Conservation (phyloP, 2,329 filamentous ascomycete species). For the Alternaria consortialis region DNA sequence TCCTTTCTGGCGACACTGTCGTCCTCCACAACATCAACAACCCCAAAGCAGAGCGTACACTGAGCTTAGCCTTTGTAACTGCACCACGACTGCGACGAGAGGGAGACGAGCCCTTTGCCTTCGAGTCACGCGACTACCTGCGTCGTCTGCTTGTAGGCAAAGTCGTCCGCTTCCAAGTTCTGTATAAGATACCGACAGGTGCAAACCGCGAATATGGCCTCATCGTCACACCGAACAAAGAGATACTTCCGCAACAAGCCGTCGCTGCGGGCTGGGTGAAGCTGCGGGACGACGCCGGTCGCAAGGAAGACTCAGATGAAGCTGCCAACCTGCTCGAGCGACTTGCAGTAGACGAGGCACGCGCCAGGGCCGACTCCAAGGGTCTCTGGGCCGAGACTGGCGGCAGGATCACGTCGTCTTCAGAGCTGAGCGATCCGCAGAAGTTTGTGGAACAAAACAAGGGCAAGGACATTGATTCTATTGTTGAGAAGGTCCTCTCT, state of each 20-base stretch:
- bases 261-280: slow-evolving; percentile 92
- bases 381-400: slow-evolving; percentile 80
- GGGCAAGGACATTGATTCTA: slow-evolving; percentile 78
- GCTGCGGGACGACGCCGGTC: slow-evolving; percentile 91
- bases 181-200: slow-evolving; percentile 85
- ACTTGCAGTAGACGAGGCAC: slow-evolving; percentile 77
- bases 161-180: slow-evolving; percentile 80
- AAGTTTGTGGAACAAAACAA: slow-evolving; percentile 83
- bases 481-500: slow-evolving; percentile 90
- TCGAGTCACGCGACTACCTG: slow-evolving; percentile 93
- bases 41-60: slow-evolving; percentile 80
- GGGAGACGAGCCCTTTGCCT: slow-evolving; percentile 90
- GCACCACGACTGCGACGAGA: slow-evolving; percentile 88
- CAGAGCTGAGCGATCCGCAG: slow-evolving; percentile 81
- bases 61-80: slow-evolving; percentile 92
- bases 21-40: slow-evolving; percentile 84
- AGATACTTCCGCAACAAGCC: slow-evolving; percentile 76
- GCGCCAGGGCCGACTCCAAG: slow-evolving; percentile 79
- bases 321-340: slow-evolving; percentile 75
- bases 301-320: slow-evolving; percentile 86
- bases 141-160: slow-evolving; percentile 87
- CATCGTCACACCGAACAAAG: slow-evolving; percentile 77
- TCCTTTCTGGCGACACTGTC: slow-evolving; percentile 92
- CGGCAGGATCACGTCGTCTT: slow-evolving; percentile 75
- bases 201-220: slow-evolving; percentile 86